These are phyloP conservation scores for Fusarium mangiferae DNA, from an alignment of 2,329 filamentous ascomycete species.

Conservation along the genomic window DNA sequence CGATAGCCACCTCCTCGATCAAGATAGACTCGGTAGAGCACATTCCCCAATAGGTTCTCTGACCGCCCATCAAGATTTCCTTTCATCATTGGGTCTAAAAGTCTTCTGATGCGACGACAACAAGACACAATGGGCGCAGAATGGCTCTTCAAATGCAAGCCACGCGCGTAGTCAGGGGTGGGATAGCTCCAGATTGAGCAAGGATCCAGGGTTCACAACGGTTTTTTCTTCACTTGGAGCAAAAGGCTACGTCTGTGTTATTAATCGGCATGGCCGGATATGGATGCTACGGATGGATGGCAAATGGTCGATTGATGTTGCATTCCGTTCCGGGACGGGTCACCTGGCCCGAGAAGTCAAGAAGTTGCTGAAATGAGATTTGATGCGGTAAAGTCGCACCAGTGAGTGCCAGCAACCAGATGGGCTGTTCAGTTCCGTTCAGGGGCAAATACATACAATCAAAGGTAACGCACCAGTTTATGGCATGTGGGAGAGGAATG, in stretches of 20 bases:
- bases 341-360: slow-evolving; percentile 17
- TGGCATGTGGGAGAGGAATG: slow-evolving; percentile 6
- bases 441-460: slow-evolving; percentile 7
- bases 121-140: neutral
- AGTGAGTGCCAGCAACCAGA: neutral
- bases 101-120: neutral
- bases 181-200: slow-evolving; percentile 20
- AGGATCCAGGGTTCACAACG: slow-evolving; percentile 25
- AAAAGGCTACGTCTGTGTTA: slow-evolving; percentile 1
- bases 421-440: neutral
- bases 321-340: slow-evolving; percentile 12
- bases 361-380: slow-evolving; percentile 21
- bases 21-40: neutral
- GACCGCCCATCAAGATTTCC: neutral
- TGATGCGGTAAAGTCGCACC: slow-evolving; percentile 28
- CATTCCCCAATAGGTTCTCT: neutral
- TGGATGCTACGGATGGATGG: neutral
- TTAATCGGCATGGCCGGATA: slow-evolving; percentile 27
- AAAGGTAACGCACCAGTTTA: neutral
- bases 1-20: neutral
- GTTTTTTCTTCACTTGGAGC: neutral
- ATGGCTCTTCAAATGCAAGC: slow-evolving; percentile 15
- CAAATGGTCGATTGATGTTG: slow-evolving; percentile 17
- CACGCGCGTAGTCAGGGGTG: slow-evolving; percentile 27
- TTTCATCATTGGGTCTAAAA: neutral